Evolutionary conservation across 192 early-diverging fungal species (phyloP), one percentile per base, ranked within the genome.

Genomic region (Linnemannia schmuckeri): DNA sequence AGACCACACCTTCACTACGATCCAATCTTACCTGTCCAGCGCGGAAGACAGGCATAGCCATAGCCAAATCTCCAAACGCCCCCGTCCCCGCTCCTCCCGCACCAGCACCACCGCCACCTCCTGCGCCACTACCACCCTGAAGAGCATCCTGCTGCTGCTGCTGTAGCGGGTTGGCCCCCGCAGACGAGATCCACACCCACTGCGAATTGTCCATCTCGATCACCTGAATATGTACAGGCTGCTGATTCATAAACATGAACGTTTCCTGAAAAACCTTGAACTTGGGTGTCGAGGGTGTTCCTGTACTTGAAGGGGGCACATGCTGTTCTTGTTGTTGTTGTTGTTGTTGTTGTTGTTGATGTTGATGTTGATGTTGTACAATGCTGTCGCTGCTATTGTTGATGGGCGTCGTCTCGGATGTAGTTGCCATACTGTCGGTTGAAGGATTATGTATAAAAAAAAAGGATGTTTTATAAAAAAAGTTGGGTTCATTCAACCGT

Each of bases 231-330:
- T 79, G 76, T 0, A 85, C 83, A 1, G 83, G 83, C 3, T 78
- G 77, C 27, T 76, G 83, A 69, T 85, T 55, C 83, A 85, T 85
- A 70, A 85, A 85, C 54, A 54, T 22, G 46, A 85, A 85, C 22
- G 73, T 79, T 33, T 80, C 38, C 27, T 85, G 83, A 68, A 77
- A 75, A 30, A 85, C 41, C 22, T 75, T 54, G 47, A 84, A 61
- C 18, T 37, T 72, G 0, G 77, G 82, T 22, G 33, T 13, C 0
- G 63, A 33, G 1, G 63, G 3, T 4, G 73, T 55, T 30, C 72
- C 82, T 66, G 61, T 33, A 13, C 30, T 66, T 30, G 61, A 66
- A 1, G 61, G 61, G 0, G 61, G 61, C 27, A 66, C 61, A 33
- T 66, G 61, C 55, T 61, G 61, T 33, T 66, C 30, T 13, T 30